These are phyloP conservation scores for Cytospora paraplurivora DNA, from an alignment of 2,329 filamentous ascomycete species.

Conservation along the genomic window DNA sequence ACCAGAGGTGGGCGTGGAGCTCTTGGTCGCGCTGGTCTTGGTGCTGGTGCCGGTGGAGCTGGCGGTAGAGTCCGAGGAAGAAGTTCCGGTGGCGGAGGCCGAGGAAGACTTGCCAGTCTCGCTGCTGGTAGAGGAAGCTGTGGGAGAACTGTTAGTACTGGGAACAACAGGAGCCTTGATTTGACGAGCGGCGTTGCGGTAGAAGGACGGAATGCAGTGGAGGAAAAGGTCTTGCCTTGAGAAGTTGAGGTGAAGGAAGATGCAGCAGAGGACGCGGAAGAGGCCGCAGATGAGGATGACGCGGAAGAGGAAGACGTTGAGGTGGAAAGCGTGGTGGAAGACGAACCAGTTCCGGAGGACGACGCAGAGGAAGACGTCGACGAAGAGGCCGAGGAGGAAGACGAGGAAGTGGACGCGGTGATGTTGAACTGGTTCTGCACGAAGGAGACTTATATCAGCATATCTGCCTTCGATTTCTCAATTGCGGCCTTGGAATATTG, in stretches of 20 bases:
- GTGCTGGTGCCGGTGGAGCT: slow-evolving; percentile 4
- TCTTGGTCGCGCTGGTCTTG: slow-evolving; percentile 10
- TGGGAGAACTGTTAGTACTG: slow-evolving; percentile 7
- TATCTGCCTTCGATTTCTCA: neutral
- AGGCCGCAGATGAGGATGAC: slow-evolving; percentile 12
- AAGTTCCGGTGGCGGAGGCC: neutral
- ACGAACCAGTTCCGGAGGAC: slow-evolving; percentile 4
- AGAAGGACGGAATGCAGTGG: slow-evolving; percentile 14
- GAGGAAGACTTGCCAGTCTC: neutral
- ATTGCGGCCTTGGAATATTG: neutral
- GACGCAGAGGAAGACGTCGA: slow-evolving; percentile 21
- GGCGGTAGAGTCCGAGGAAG: slow-evolving; percentile 4
- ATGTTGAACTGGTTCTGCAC: slow-evolving; percentile 27
- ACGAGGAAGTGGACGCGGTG: slow-evolving; percentile 14
- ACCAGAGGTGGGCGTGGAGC: slow-evolving; percentile 15
- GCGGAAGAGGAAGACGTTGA: slow-evolving; percentile 12
- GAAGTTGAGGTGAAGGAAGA: slow-evolving; percentile 16
- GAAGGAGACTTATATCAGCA: slow-evolving; percentile 10
- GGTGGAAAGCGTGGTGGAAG: slow-evolving; percentile 14
- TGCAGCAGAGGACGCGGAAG: slow-evolving; percentile 14
- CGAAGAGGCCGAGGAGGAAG: slow-evolving; percentile 22
- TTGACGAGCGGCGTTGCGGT: neutral
- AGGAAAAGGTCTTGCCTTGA: slow-evolving; percentile 12
- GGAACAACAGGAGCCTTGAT: neutral
- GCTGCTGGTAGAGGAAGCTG: slow-evolving; percentile 15